Evolutionary conservation across 768 basidiomycete genomes (phyloP).

Genomic region (Amylocystis lapponica): DNA sequence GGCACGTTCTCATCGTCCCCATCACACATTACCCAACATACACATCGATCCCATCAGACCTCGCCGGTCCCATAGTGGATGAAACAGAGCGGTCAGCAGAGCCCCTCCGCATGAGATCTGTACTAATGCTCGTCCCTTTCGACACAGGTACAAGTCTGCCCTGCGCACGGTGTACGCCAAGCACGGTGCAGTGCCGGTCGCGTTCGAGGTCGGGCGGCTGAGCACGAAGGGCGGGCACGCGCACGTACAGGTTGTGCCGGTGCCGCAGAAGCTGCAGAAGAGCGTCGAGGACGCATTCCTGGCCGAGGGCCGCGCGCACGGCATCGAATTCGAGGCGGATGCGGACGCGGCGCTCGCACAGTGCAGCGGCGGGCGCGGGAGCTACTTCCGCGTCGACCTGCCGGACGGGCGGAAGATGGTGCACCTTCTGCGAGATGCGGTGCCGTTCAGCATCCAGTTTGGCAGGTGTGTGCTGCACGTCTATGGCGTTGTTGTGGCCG

Average conservation of each 20-base stretch:
- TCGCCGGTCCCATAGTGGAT: conserved; percentile 65
- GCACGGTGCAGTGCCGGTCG: conserved; percentile 61
- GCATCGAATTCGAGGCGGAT: conserved; percentile 73
- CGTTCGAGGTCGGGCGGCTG: conserved; percentile 85
- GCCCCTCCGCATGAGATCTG: not conserved
- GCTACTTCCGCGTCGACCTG: conserved; percentile 89
- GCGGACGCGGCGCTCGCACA: conserved; percentile 54
- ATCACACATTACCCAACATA: conserved; percentile 93
- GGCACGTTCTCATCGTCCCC: conserved; percentile 90
- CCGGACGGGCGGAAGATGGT: conserved; percentile 84
- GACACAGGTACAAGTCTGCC: conserved; percentile 68
- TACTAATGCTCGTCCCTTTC: not conserved
- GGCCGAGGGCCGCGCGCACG: conserved; percentile 57
- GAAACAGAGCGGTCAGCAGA: conserved; percentile 71
- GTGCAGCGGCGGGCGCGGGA: conserved; percentile 46
- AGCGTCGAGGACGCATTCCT: conserved; percentile 68
- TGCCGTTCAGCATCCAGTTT: conserved; percentile 88
- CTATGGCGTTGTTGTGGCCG: not conserved
- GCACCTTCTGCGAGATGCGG: conserved; percentile 72
- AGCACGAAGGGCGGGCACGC: conserved; percentile 89
- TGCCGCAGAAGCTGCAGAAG: conserved; percentile 57
- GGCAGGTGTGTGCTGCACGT: conserved; percentile 60
- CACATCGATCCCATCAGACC: conserved; percentile 72
- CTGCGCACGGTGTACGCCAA: conserved; percentile 68
- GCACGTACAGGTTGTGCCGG: conserved; percentile 82